Conservation (phyloP, 2,329 filamentous ascomycete species). For the Penicillium sp. region DNA sequence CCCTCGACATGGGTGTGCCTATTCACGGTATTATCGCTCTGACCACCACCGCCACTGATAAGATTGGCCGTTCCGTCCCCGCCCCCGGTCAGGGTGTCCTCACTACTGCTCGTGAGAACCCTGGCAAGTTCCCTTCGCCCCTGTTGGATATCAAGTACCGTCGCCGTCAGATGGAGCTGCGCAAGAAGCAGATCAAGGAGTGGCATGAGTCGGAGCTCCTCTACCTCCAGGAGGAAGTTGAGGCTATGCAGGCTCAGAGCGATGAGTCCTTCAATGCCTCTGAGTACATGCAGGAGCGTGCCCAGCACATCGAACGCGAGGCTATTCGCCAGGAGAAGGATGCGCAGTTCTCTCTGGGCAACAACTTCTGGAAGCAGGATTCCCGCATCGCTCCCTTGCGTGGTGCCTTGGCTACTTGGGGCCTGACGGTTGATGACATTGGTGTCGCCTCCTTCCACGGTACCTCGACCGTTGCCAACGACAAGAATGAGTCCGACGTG, state of each 20-base stretch:
- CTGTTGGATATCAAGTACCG: slow-evolving; percentile 97
- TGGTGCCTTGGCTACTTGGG: slow-evolving; percentile 95
- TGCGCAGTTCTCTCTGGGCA: slow-evolving; percentile 86
- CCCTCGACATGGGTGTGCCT: slow-evolving; percentile 96
- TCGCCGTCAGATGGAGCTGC: slow-evolving; percentile 88
- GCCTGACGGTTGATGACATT: slow-evolving; percentile 93
- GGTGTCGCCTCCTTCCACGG: slow-evolving; percentile 97
- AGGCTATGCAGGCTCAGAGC: slow-evolving; percentile 82
- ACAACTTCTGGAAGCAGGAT: slow-evolving; percentile 99
- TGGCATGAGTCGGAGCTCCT: slow-evolving; percentile 96
- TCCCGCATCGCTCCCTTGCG: slow-evolving; percentile 90
- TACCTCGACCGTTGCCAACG: slow-evolving; percentile 96
- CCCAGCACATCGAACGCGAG: slow-evolving; percentile 82
- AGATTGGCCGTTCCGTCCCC: slow-evolving; percentile 96
- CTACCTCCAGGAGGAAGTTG: slow-evolving; percentile 88
- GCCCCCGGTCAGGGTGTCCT: slow-evolving; percentile 96
- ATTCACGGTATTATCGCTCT: slow-evolving; percentile 94
- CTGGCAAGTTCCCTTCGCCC: slow-evolving; percentile 90
- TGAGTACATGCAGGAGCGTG: slow-evolving; percentile 83
- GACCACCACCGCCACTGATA: slow-evolving; percentile 95
- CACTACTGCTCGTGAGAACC: slow-evolving; percentile 87
- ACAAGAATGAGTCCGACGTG: slow-evolving; percentile 99
- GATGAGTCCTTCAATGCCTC: slow-evolving; percentile 71
- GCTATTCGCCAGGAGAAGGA: slow-evolving; percentile 90
- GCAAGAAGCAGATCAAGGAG: slow-evolving; percentile 89